These are phyloP conservation scores for Arthrobotrys sphaeroides DNA, from an alignment of 2,329 filamentous ascomycete species.

Conservation along the genomic window DNA sequence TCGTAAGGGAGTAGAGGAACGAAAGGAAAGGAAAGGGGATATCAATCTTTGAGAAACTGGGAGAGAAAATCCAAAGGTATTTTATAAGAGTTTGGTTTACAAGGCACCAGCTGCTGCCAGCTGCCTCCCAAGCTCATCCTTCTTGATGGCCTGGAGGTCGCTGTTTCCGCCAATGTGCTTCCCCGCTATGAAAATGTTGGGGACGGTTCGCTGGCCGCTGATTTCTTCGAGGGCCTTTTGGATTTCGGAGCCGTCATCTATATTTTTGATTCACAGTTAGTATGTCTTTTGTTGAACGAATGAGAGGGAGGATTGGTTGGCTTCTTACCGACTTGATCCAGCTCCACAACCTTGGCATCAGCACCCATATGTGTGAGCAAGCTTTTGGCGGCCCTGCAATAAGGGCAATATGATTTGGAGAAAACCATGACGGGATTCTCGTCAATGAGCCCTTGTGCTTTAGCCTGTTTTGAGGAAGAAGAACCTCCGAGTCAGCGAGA, in stretches of 20 bases:
- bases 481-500: slow-evolving; percentile 14
- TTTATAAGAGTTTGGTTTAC: slow-evolving; percentile 62
- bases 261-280: not conserved
- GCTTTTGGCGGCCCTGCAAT: slow-evolving; percentile 82
- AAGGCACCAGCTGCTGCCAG: slow-evolving; percentile 73
- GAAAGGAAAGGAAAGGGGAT: not conserved
- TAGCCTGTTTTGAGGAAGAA: slow-evolving; percentile 1
- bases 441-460: slow-evolving; percentile 42
- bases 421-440: slow-evolving; percentile 74
- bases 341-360: slow-evolving; percentile 79
- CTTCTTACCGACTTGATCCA: slow-evolving; percentile 81
- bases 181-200: slow-evolving; percentile 91
- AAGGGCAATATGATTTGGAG: slow-evolving; percentile 96
- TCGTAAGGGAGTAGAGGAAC: not conserved
- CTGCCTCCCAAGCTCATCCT: slow-evolving; percentile 71
- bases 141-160: slow-evolving; percentile 74
- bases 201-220: slow-evolving; percentile 85
- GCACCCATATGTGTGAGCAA: slow-evolving; percentile 75
- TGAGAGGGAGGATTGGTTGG: not conserved
- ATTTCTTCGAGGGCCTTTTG: slow-evolving; percentile 84
- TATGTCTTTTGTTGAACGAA: not conserved
- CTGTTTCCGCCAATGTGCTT: slow-evolving; percentile 98
- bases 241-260: slow-evolving; percentile 82
- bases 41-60: slow-evolving; percentile 1
- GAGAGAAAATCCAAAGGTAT: slow-evolving; percentile 2